These are phyloP conservation scores for Larix kaempferi DNA, from an alignment of 75 land plant genomes.

Conservation along the genomic window DNA sequence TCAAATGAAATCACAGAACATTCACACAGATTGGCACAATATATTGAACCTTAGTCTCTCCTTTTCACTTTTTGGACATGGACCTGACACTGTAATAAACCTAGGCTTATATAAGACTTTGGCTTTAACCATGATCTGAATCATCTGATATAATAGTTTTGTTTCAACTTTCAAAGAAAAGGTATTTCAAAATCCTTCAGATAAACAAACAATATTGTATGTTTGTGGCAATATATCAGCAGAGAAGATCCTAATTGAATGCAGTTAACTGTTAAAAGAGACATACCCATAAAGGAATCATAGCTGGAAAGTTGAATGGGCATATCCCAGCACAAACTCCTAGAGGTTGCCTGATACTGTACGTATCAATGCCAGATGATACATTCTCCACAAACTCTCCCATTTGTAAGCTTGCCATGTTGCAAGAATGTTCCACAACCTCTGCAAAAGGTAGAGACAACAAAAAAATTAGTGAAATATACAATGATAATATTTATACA, in stretches of 20 bases:
- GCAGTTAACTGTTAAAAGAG: background rate
- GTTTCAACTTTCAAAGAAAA: constrained; percentile 2
- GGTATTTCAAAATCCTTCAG: background rate
- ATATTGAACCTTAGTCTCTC: too few relatives aligned
- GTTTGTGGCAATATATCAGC: background rate
- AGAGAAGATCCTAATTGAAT: background rate
- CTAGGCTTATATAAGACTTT: background rate
- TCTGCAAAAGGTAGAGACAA: constrained; percentile 30
- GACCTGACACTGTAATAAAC: too few relatives aligned
- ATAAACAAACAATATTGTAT: background rate
- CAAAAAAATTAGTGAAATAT: background rate
- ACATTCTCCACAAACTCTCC: constrained; percentile 94
- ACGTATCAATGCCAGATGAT: constrained; percentile 85
- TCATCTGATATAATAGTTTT: background rate
- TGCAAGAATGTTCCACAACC: constrained; percentile 98
- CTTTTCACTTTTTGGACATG: too few relatives aligned
- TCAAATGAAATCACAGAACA: too few relatives aligned
- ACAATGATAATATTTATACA: background rate
- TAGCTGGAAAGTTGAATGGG: constrained; percentile 98
- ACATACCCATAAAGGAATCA: constrained; percentile 96
- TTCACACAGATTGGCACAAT: too few relatives aligned
- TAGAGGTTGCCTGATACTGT: constrained; percentile 90
- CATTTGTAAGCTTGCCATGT: constrained; percentile 93
- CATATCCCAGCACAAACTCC: constrained; percentile 99
- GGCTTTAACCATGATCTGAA: background rate